These are phyloP conservation scores for Capsicum rhomboideum DNA, from an alignment of 257 asterid species.

Conservation along the genomic window DNA sequence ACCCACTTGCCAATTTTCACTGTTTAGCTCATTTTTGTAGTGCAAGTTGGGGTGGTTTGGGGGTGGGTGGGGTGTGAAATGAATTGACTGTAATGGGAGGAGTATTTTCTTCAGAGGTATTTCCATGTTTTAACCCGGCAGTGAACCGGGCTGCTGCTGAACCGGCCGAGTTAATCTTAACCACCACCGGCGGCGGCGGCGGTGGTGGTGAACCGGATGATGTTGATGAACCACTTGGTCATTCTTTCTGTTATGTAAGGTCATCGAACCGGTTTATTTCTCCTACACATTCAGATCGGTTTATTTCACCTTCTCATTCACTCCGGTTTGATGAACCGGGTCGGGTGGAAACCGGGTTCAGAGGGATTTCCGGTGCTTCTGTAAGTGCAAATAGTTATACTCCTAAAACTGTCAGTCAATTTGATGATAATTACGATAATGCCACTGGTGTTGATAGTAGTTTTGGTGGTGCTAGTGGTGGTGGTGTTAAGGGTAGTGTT, in stretches of 20 bases:
- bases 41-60: background rate
- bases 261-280: slow-evolving; percentile 13
- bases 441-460: background rate
- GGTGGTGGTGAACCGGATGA: background rate
- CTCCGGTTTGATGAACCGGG: slow-evolving; percentile 20
- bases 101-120: slow-evolving; percentile 11
- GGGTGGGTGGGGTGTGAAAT: background rate
- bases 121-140: slow-evolving; percentile 17
- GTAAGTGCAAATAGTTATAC: slow-evolving; percentile 18
- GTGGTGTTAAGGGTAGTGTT: slow-evolving; percentile 13
- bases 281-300: slow-evolving; percentile 17
- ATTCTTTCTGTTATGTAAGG: slow-evolving; percentile 17
- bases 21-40: no score
- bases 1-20: no score
- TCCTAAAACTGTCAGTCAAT: slow-evolving; percentile 13
- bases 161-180: slow-evolving; percentile 3
- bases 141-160: background rate
- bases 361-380: slow-evolving; percentile 20
- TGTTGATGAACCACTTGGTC: slow-evolving; percentile 20
- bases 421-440: slow-evolving; percentile 10
- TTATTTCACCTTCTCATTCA: slow-evolving; percentile 16
- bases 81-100: slow-evolving; percentile 14
- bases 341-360: slow-evolving; percentile 6
- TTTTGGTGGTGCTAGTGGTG: background rate
- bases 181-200: no score